These are phyloP conservation scores for Saccharomycopsis oosterbeekiorum DNA, from an alignment of 805 yeast species.

Conservation along the genomic window DNA sequence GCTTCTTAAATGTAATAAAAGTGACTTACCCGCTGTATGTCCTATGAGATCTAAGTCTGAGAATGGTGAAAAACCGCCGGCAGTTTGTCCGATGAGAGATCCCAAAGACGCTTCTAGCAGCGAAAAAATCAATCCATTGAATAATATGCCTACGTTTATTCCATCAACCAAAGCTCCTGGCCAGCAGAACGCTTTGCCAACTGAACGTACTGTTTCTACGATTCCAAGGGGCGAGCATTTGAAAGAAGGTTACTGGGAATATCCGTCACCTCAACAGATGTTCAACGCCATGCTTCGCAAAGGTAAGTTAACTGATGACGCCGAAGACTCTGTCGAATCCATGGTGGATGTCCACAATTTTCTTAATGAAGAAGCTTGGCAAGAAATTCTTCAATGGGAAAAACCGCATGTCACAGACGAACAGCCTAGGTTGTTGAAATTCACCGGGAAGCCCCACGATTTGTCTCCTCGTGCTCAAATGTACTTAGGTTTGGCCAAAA, in stretches of 20 bases:
- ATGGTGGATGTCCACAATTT: conserved; percentile 98
- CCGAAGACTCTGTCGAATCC: conserved; percentile 90
- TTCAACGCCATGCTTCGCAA: conserved; percentile 93
- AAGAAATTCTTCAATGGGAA: conserved; percentile 90
- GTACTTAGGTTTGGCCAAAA: conserved; percentile 52
- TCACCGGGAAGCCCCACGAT: conserved; percentile 88
- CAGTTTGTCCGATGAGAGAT: conserved; percentile 32
- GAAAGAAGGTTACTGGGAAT: conserved; percentile 85
- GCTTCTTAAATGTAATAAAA: conserved; percentile 15
- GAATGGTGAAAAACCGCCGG: conserved; percentile 22
- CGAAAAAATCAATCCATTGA: conserved; percentile 59
- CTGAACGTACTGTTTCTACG: conserved; percentile 71
- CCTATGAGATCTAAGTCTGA: conserved; percentile 23
- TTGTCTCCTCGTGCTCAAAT: conserved; percentile 76
- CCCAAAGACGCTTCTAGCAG: conserved; percentile 22
- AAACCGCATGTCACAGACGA: conserved; percentile 47
- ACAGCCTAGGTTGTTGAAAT: conserved; percentile 70
- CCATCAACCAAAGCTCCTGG: conserved; percentile 64
- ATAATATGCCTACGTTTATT: conserved; percentile 78
- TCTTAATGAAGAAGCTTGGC: conserved; percentile 96
- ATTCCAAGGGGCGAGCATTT: conserved; percentile 73
- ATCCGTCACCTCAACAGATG: conserved; percentile 99
- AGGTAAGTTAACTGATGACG: conserved; percentile 80
- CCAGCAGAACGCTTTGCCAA: conserved; percentile 69
- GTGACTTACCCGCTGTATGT: conserved; percentile 17